These are phyloP conservation scores for Phoma herbarum DNA, from an alignment of 2,329 filamentous ascomycete genomes.

Conservation along the genomic window DNA sequence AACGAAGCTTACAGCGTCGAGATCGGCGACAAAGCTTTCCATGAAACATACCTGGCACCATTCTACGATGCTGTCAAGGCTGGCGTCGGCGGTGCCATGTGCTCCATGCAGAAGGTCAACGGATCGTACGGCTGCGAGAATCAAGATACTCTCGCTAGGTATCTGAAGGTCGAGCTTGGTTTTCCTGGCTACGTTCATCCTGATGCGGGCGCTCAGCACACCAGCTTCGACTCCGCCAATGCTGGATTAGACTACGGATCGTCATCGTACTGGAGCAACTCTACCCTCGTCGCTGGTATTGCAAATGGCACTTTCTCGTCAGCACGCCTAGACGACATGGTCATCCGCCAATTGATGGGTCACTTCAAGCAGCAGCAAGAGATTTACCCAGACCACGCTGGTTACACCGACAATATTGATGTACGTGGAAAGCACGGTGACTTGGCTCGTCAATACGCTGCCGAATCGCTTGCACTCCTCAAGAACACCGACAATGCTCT, in stretches of 20 bases:
- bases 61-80: slow-evolving; percentile 67
- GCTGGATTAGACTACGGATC: slow-evolving; percentile 54
- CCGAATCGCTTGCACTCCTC: slow-evolving; percentile 48
- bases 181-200: slow-evolving; percentile 53
- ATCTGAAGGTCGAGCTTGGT: slow-evolving; percentile 60
- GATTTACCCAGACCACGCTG: slow-evolving; percentile 11
- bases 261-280: slow-evolving; percentile 28
- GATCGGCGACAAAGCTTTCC: slow-evolving; percentile 69
- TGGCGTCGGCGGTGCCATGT: slow-evolving; percentile 68
- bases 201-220: slow-evolving; percentile 55
- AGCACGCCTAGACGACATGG: slow-evolving; percentile 33
- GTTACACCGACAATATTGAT: slow-evolving; percentile 18
- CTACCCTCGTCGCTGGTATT: slow-evolving; percentile 29
- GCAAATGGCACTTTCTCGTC: slow-evolving; percentile 26
- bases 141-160: slow-evolving; percentile 53
- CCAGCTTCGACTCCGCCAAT: slow-evolving; percentile 53
- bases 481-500: slow-evolving; percentile 63
- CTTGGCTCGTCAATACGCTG: slow-evolving; percentile 31
- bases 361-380: slow-evolving; percentile 13
- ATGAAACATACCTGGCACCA: slow-evolving; percentile 71
- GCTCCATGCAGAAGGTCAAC: slow-evolving; percentile 51
- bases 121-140: slow-evolving; percentile 36
- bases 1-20: slow-evolving; percentile 54
- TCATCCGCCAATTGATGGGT: slow-evolving; percentile 19
- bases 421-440: slow-evolving; percentile 21